Base-by-base conservation (phyloP, 805 yeast genomes). In the Yarrowia porcina region DNA sequence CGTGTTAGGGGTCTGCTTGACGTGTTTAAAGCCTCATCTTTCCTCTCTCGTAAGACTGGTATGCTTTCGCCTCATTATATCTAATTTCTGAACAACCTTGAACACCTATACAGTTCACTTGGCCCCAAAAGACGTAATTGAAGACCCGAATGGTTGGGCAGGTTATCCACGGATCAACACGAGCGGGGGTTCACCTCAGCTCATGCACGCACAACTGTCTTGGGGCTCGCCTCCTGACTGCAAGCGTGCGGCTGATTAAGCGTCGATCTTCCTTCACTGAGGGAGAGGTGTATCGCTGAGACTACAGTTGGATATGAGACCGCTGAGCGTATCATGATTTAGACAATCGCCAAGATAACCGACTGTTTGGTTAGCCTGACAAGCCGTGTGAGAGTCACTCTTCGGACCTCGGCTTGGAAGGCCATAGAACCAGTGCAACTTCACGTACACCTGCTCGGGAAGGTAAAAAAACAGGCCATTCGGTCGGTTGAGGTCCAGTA, bases 241-340 rank as follows among this genome's bases (percentile, higher is more conserved):
- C 49, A 25, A 44, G 49, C n/a, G 33, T 30, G 25, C 52, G 52
- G 52, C 52, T 45, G 52, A 45, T 28, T 45, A 45, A 45, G 52
- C 36, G 52, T 20, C 52, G 36, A 45, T 45, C 52, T 35, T 20
- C 52, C 27, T 28, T 45, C 36, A 17, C 11, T 39, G 44, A 13
- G n/a, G 2, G 25, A 9, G 11, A 5, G 27, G 13, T 9, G 17
- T 21, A 25, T 20, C 28, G n/a, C 28, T 25, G 28, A 15, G 21
- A 17, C 20, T 17, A 18, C 17, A 32, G 15, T 13, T 13, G 35
- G 13, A 13, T 2, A 13, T 32, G 35, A 4, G 35, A 32, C 15
- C 15, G 13, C n/a, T n/a, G n/a, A n/a, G n/a, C 35, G 35, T 32
- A 13, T 32, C 13, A 7, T 32, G 15, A 17, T 32, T 12, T 32